phyloP scores from a whole-genome alignment of 2,329 filamentous ascomycete species.

The Pseudocercospora fijiensis region DNA sequence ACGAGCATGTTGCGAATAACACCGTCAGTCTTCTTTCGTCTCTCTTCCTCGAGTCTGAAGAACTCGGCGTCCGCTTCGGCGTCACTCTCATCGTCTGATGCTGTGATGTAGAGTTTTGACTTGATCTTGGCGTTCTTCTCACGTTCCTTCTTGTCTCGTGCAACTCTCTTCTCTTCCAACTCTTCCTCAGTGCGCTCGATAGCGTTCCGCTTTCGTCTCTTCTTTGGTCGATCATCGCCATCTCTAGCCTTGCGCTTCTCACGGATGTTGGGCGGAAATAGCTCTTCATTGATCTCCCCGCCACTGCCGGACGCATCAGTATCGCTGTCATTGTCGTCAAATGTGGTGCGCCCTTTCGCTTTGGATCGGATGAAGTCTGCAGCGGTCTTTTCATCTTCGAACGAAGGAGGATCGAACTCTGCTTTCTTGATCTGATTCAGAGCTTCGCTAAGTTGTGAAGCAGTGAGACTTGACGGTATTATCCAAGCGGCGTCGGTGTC shows the following conservation, averaged over 20 bases:
- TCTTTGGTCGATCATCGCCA: slow-evolving; percentile 49
- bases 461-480: slow-evolving; percentile 65
- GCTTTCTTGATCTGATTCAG: slow-evolving; percentile 73
- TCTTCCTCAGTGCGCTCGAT: slow-evolving; percentile 64
- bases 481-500: slow-evolving; percentile 76
- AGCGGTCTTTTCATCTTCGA: slow-evolving; percentile 72
- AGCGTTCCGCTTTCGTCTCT: slow-evolving; percentile 53
- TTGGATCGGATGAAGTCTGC: slow-evolving; percentile 79
- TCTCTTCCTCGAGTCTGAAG: slow-evolving; percentile 71
- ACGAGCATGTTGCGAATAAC: slow-evolving; percentile 52
- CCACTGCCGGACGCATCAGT: slow-evolving; percentile 39
- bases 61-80: slow-evolving; percentile 71
- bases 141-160: slow-evolving; percentile 65
- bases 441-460: slow-evolving; percentile 65
- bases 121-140: slow-evolving; percentile 80
- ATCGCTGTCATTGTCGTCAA: slow-evolving; percentile 57
- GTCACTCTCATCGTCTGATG: slow-evolving; percentile 87
- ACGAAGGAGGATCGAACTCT: slow-evolving; percentile 73
- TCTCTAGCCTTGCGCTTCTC: slow-evolving; percentile 27
- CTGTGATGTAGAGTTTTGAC: slow-evolving; percentile 75
- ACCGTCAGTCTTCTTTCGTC: slow-evolving; percentile 57
- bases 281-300: slow-evolving; percentile 28
- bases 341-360: slow-evolving; percentile 50
- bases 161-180: slow-evolving; percentile 59
- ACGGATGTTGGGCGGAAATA: slow-evolving; percentile 36